Evolutionary conservation across 2,329 filamentous ascomycete species (phyloP).

Genomic region (Penicillium sp.): DNA sequence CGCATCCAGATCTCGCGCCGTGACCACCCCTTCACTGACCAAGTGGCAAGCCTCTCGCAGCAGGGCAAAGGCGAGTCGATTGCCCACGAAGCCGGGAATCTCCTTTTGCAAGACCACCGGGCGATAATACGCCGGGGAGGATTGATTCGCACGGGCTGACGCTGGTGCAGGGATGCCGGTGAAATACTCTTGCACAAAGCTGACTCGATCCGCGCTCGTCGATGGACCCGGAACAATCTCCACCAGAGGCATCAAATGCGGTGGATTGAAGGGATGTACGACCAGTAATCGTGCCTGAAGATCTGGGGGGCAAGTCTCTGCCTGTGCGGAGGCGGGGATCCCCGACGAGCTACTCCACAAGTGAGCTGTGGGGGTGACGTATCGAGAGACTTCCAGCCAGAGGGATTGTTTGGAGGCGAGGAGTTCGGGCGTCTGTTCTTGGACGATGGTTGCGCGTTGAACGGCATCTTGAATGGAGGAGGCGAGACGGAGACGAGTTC

Average conservation of each 20-base stretch:
- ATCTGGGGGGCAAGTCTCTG: constrained; percentile 28
- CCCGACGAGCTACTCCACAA: constrained; percentile 56
- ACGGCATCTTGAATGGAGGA: constrained; percentile 39
- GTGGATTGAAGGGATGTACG: constrained; percentile 58
- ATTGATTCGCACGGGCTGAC: too few species aligned
- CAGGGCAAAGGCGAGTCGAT: constrained; percentile 53
- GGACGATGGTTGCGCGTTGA: constrained; percentile 46
- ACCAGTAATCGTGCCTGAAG: constrained; percentile 44
- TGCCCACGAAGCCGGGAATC: constrained; percentile 52
- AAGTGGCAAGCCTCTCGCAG: constrained; percentile 52
- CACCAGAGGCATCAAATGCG: constrained; percentile 56
- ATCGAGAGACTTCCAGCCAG: constrained; percentile 47
- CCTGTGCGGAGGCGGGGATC: constrained; percentile 50
- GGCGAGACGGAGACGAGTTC: constrained; percentile 32
- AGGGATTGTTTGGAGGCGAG: constrained; percentile 46
- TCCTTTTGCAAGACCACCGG: constrained; percentile 50
- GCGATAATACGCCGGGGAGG: constrained; percentile 14
- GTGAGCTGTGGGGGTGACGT: constrained; percentile 42
- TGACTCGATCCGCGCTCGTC: constrained; percentile 31
- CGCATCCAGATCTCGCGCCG: constrained; percentile 48
- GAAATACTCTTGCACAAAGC: constrained; percentile 38
- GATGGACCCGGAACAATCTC: constrained; percentile 50
- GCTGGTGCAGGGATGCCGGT: constrained; percentile 14
- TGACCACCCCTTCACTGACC: constrained; percentile 49
- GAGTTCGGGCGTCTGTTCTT: constrained; percentile 56